phyloP scores from a whole-genome alignment of 1,139 yeast species.

The Entelexis sorbosivorans region DNA sequence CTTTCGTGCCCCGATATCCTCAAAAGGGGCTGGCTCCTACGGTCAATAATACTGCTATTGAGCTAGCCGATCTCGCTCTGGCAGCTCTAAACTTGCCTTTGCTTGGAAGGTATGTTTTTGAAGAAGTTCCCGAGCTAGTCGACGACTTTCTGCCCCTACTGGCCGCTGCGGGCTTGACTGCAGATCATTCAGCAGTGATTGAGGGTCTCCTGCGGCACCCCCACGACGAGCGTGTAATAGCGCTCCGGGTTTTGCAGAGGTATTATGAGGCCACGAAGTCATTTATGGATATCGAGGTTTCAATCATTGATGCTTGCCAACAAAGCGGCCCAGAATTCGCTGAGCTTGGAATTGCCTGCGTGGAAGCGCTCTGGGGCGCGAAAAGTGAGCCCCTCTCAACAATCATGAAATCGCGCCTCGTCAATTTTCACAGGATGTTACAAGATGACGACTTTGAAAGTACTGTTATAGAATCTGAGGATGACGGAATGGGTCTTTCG shows the following conservation, averaged over 20 bases:
- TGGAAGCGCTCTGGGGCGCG: slow-evolving; percentile 8
- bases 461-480: background rate
- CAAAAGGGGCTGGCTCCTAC: background rate
- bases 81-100: background rate
- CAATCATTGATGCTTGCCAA: background rate
- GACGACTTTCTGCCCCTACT: slow-evolving; percentile 1
- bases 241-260: background rate
- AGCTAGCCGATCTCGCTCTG: background rate
- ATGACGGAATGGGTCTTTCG: background rate
- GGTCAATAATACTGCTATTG: background rate
- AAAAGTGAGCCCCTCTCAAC: background rate
- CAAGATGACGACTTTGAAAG: background rate
- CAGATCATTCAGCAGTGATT: background rate
- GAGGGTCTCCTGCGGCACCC: background rate
- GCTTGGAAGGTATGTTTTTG: background rate
- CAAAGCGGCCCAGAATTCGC: background rate
- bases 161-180: background rate
- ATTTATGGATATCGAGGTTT: background rate
- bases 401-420: background rate
- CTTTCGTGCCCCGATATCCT: background rate
- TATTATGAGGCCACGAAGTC: background rate
- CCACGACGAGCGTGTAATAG: background rate
- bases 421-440: background rate
- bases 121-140: slow-evolving; percentile 11
- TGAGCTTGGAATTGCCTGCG: slow-evolving; percentile 7